Base-by-base conservation (phyloP, 345 rosid species). In the Litchi chinensis region DNA sequence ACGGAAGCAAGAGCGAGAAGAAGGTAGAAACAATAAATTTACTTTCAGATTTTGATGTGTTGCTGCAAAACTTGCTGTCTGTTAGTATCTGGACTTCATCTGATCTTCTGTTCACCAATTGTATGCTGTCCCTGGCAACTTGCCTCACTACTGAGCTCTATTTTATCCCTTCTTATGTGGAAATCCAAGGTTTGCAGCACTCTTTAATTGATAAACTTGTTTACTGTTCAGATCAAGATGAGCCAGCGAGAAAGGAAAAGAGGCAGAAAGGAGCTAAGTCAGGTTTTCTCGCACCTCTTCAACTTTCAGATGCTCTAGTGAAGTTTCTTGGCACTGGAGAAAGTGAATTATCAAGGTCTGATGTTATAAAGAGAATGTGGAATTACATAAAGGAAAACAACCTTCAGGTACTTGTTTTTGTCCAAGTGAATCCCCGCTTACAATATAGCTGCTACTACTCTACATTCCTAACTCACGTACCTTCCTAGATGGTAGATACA, bases 321-420 rank as follows among this genome's bases (percentile, higher is more conserved):
- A 88, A 86, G 68, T 90, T 88, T 77, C 74, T 90, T 41, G 91
- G 91, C 44, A 85, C 87, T 3, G 91, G 90, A 60, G 91, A 88
- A 82, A 86, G 79, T 72, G 83, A 52, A 71, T 77, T 89, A 46
- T 75, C 89, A 44, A 80, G 89, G 56, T 78, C 86, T 77, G 88
- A 84, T 44, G 86, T 79, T 5, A 82, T 86, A 41, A 88, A 88
- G 77, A 83, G 87, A 88, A 84, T 84, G 83, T 86, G 87, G 89
- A 83, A 73, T 68, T 89, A 89, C 82, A 86, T 84, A 66, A 83
- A 87, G 79, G 81, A 83, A 79, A 85, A 88, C 62, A 78, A 85
- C 68, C 84, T 88, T 48, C 91, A 87, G 91, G 91, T 84, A 85
- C 13, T 39, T 3, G 21, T 26, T 26, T 26, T 26, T 26, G 21